Percentiles rank a stretch among this genome's conserved stretches.
Conservation (phyloP, 2,329 filamentous ascomycete genomes). For the Phialemoniopsis sp. region DNA sequence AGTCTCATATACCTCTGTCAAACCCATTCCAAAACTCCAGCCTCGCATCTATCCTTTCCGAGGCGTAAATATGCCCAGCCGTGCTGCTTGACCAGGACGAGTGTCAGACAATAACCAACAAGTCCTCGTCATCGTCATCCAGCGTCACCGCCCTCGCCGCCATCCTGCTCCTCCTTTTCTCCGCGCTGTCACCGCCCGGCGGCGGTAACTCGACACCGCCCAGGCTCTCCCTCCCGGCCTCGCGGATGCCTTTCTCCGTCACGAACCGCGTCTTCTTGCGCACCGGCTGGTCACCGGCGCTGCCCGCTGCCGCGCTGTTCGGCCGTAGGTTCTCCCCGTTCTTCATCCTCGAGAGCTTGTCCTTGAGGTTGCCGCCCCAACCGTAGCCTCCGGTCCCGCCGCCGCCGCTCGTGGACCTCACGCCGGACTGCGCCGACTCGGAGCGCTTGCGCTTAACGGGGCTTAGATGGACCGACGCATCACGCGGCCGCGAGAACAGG, state of each 20-base stretch:
- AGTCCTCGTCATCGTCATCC: too few relatives aligned
- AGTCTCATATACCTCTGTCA: too few relatives aligned
- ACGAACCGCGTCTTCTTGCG: conserved; percentile 77
- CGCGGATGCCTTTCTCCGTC: conserved; percentile 71
- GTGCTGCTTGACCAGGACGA: too few relatives aligned
- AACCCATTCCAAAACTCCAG: too few relatives aligned
- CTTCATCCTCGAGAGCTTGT: conserved; percentile 59
- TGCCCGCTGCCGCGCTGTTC: conserved; percentile 1
- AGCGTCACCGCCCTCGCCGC: too few relatives aligned
- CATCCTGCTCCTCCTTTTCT: too few relatives aligned
- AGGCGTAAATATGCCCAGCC: too few relatives aligned
- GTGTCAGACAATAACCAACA: too few relatives aligned
- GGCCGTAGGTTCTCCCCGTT: conserved; percentile 46
- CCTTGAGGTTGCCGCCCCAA: conserved; percentile 52
- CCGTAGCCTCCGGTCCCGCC: conserved; percentile 32
- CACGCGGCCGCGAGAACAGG: conserved; percentile 30
- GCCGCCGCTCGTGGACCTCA: conserved; percentile 14
- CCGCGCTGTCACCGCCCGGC: neutral
- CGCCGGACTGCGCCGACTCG: conserved; percentile 37
- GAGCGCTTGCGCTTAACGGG: conserved; percentile 60
- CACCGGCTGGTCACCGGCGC: conserved; percentile 38
- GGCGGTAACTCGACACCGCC: conserved; percentile 23
- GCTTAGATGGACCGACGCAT: conserved; percentile 48
- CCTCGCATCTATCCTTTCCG: too few relatives aligned
- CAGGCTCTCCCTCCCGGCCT: conserved; percentile 71